Base-by-base conservation (phyloP, 108 stramenopile genomes). In the Skeletonema potamos region DNA sequence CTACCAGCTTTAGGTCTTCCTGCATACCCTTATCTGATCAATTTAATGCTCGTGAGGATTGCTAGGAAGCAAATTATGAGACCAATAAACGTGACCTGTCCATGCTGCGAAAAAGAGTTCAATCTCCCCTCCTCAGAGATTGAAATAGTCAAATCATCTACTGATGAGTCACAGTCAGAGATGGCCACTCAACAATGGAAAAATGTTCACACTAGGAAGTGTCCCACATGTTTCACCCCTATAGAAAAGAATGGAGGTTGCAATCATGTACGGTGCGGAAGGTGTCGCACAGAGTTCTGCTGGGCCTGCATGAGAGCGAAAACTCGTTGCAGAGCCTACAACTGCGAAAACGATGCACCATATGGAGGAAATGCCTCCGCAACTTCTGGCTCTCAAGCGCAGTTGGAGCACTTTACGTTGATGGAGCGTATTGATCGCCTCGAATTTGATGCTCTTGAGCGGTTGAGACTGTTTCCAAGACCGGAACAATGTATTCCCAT, bases 271-370 rank as follows among this genome's bases (percentile, higher is more conserved):
- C 56, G 36, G 34, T 89, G 89, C 64, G 70, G 77, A 32, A 77
- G 74, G 29, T 89, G 89, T 68, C 58, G 58, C 1, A 76, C 64
- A 12, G 54, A 79, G 2, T 89, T 89, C 73, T 89, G 89, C 63
- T 89, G 89, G 89, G 85, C 83, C 0, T 89, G 89, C 54, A 87
- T 89, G 86, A 56, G 86, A 62, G 54, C 74, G 1, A 54, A 70
- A 37, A 79, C 83, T 9, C 9, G 18, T 27, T 87, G 86, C 43
- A 24, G 15, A 61, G 76, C 89, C 4, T 87, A 74, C 62, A 36
- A 79, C 32, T 89, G 89, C 60, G 34, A 46, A 13, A 72, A 84
- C 75, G 86, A 85, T 9, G 88, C 87, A 46, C 83, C 80, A 13
- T 88, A 79, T 60, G 83, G 87, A 10, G 83, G 87, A 10, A 84